phyloP scores from a whole-genome alignment of 176 grass and related monocot species.

The Bothriochloa decipiens region DNA sequence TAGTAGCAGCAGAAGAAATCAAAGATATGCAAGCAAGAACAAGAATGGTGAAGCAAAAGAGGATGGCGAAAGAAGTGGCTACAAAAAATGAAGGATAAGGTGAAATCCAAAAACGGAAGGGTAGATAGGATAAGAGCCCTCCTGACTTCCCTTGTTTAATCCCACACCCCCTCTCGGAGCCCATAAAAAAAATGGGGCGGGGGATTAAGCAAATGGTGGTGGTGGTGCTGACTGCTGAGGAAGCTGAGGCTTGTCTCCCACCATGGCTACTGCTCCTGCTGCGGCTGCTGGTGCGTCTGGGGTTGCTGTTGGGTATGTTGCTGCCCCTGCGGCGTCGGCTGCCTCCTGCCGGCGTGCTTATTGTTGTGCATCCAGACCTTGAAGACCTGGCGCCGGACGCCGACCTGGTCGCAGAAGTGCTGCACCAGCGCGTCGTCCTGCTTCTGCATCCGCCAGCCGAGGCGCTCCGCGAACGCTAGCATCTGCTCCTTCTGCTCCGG shows the following conservation, averaged over 20 bases:
- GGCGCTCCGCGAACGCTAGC: slow-evolving; percentile 69
- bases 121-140: neutral
- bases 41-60: slow-evolving; percentile 36
- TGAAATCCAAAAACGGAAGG: neutral
- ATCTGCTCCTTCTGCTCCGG: slow-evolving; percentile 76
- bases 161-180: slow-evolving; percentile 7
- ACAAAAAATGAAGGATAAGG: slow-evolving; percentile 32
- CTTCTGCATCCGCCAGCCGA: slow-evolving; percentile 70
- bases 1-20: slow-evolving; percentile 30
- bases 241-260: slow-evolving; percentile 40
- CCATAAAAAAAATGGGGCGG: slow-evolving; percentile 43
- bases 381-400: slow-evolving; percentile 62
- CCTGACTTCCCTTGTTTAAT: slow-evolving; percentile 34
- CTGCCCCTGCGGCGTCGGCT: slow-evolving; percentile 5
- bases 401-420: slow-evolving; percentile 58
- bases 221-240: neutral
- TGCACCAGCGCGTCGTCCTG: slow-evolving; percentile 68
- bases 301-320: slow-evolving; percentile 28
- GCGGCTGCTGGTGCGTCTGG: slow-evolving; percentile 2
- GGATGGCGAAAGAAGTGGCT: slow-evolving; percentile 14
- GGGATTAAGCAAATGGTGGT: slow-evolving; percentile 41
- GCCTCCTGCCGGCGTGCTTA: slow-evolving; percentile 65
- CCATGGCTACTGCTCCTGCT: slow-evolving; percentile 44
- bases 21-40: slow-evolving; percentile 29
- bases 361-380: slow-evolving; percentile 99